phyloP scores from a whole-genome alignment of 2,329 filamentous ascomycete genomes.

The Anthostomella pinea region DNA sequence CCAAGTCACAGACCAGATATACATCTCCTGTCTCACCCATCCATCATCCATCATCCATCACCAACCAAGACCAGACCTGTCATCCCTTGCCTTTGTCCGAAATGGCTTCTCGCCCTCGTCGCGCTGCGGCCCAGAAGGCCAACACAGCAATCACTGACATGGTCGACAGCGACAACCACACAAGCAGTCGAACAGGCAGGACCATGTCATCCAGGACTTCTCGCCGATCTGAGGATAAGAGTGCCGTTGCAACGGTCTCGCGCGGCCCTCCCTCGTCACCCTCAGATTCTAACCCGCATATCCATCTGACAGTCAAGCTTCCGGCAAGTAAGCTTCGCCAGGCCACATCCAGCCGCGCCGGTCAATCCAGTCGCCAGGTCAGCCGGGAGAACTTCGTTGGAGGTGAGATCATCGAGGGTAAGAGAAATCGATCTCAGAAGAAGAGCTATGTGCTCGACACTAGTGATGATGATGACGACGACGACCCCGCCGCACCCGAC shows the following conservation, averaged over 20 bases:
- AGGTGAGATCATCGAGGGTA: slow-evolving; percentile 48
- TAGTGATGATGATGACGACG: slow-evolving; percentile 42
- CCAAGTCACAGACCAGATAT: too few relatives aligned
- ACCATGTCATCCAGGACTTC: slow-evolving; percentile 49
- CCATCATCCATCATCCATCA: slow-evolving; percentile 2
- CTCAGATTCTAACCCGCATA: slow-evolving; percentile 43
- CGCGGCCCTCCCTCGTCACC: slow-evolving; percentile 46
- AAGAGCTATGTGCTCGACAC: slow-evolving; percentile 61
- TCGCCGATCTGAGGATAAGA: slow-evolving; percentile 48
- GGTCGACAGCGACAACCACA: slow-evolving; percentile 45
- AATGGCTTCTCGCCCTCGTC: slow-evolving; percentile 36
- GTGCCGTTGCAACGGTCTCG: slow-evolving; percentile 39
- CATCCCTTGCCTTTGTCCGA: slow-evolving; percentile 3
- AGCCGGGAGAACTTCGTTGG: slow-evolving; percentile 40
- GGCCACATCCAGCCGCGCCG: slow-evolving; percentile 41
- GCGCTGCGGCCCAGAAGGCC: slow-evolving; percentile 45
- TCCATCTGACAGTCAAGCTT: slow-evolving; percentile 51
- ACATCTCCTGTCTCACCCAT: too few relatives aligned
- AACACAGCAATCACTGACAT: slow-evolving; percentile 48
- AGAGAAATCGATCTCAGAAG: slow-evolving; percentile 53
- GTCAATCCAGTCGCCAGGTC: slow-evolving; percentile 29
- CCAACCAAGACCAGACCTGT: slow-evolving; percentile 1
- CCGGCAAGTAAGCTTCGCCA: slow-evolving; percentile 51
- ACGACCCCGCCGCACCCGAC: slow-evolving; percentile 40
- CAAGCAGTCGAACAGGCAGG: slow-evolving; percentile 34